phyloP scores from a whole-genome alignment of 441 rosid genomes.

The Gossypium laxum region DNA sequence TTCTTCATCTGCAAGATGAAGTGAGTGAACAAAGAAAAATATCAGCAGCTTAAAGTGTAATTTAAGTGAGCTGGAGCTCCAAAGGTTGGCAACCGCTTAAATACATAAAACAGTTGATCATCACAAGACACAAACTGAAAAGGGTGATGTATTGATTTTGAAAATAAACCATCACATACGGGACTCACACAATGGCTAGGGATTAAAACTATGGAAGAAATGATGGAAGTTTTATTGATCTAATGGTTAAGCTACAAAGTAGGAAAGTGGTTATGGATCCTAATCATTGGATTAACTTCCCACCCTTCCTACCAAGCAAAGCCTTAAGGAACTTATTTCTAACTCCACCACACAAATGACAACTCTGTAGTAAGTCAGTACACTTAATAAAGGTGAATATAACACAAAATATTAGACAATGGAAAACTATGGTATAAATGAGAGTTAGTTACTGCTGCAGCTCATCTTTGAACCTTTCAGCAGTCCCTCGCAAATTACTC shows the following conservation, averaged over 20 bases:
- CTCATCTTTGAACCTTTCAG: neutral
- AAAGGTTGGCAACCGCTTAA: neutral
- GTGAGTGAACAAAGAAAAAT: constrained; percentile 14
- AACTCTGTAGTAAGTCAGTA: neutral
- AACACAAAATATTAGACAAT: neutral
- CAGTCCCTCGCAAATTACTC: neutral
- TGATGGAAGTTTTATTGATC: neutral
- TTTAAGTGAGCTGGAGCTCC: constrained; percentile 10
- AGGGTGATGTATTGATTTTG: neutral
- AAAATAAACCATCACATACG: neutral
- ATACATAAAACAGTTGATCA: neutral
- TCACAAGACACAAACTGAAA: neutral
- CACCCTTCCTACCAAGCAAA: neutral
- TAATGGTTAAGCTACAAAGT: neutral
- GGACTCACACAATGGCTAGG: neutral
- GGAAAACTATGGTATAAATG: neutral
- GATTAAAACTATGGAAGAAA: neutral
- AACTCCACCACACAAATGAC: neutral
- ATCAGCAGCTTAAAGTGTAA: constrained; percentile 20
- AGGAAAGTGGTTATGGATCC: neutral
- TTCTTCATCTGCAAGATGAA: constrained; percentile 48
- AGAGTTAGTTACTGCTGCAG: neutral
- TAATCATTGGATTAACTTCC: neutral
- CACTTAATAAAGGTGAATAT: neutral
- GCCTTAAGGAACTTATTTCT: neutral